phyloP scores from a whole-genome alignment of 192 early-diverging fungal species.

The Haplosporangium gracile region DNA sequence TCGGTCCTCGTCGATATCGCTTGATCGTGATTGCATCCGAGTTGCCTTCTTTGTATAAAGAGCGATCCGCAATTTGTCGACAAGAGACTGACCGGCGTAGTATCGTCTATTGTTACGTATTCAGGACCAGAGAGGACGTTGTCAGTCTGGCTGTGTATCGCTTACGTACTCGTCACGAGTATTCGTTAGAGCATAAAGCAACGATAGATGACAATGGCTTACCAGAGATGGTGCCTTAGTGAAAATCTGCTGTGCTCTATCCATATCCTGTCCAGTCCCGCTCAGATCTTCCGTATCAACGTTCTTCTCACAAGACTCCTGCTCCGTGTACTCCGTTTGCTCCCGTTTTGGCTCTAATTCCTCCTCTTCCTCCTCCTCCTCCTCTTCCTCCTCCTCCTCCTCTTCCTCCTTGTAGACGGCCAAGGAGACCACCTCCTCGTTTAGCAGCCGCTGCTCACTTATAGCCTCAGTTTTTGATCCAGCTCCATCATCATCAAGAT shows the following conservation, averaged over 20 bases:
- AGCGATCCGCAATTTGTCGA: background rate
- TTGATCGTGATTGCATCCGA: background rate
- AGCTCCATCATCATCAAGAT: background rate
- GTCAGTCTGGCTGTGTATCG: background rate
- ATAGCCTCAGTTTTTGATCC: background rate
- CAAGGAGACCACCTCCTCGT: background rate
- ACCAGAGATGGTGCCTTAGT: background rate
- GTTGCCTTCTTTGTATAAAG: background rate
- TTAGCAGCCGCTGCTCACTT: background rate
- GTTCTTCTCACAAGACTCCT: background rate
- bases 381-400: background rate
- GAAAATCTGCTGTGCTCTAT: background rate
- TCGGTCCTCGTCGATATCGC: background rate
- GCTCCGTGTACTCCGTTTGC: background rate
- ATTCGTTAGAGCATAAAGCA: background rate
- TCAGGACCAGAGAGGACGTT: background rate
- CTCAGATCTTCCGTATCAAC: background rate
- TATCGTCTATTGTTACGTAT: background rate
- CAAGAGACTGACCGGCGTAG: background rate
- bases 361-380: background rate
- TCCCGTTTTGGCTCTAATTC: background rate
- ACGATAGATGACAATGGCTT: background rate
- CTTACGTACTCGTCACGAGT: background rate
- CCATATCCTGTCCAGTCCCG: background rate
- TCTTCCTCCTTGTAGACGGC: background rate